phyloP scores from a whole-genome alignment of 192 early-diverging fungal genomes.

The Rhizophagus clarus region DNA sequence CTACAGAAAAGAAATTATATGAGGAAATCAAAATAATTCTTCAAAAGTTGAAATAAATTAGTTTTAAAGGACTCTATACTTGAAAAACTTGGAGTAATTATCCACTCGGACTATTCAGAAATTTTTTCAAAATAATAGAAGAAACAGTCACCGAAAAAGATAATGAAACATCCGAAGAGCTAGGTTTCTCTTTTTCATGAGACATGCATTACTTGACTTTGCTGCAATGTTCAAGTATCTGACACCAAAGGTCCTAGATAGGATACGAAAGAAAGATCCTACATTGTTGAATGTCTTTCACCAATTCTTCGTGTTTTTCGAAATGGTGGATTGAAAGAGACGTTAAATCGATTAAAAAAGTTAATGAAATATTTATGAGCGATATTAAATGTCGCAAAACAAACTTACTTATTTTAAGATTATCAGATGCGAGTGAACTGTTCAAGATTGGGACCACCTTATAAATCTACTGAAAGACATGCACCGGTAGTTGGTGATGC shows the following conservation, averaged over 20 bases:
- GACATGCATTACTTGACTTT: conserved; percentile 12
- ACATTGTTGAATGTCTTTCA: conserved; percentile 17
- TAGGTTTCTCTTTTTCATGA: conserved; percentile 21
- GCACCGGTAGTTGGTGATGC: conserved; percentile 19
- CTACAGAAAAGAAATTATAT: conserved; percentile 12
- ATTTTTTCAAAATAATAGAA: background rate
- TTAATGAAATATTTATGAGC: background rate
- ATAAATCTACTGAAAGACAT: conserved; percentile 18
- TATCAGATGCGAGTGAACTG: too few species aligned
- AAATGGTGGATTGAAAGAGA: conserved; percentile 9
- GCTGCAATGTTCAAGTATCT: conserved; percentile 8
- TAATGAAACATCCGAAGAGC: background rate
- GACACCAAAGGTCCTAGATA: background rate
- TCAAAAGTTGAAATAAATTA: conserved; percentile 2
- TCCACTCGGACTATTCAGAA: conserved; percentile 14
- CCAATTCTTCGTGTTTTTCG: background rate
- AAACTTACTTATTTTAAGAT: too few species aligned
- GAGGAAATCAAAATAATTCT: conserved; percentile 14
- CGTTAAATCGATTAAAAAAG: conserved; percentile 1
- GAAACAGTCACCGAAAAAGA: conserved; percentile 15
- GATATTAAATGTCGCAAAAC: background rate
- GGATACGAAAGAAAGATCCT: conserved; percentile 10
- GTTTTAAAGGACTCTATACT: background rate
- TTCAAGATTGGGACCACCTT: too few species aligned
- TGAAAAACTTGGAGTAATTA: conserved; percentile 11